A percentile compares a stretch with the other conserved stretches of the same genome.
phyloP scores from a whole-genome alignment of 1,139 yeast species.

The Taphrina flavorubra region DNA sequence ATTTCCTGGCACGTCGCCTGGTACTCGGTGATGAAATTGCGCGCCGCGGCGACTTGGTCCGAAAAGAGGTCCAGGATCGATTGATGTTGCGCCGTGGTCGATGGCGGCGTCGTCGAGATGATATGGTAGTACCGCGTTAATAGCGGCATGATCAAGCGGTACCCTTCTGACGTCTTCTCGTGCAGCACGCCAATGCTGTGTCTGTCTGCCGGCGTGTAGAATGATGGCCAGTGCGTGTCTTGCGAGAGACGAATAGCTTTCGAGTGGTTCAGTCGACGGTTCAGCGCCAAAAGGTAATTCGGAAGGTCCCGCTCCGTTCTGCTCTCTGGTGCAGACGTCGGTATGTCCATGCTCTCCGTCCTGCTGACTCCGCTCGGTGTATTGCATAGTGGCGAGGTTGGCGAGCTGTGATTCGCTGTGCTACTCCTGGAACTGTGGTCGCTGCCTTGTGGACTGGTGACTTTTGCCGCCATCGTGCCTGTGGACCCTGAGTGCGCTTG shows the following conservation, averaged over 20 bases:
- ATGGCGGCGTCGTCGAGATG: conserved; percentile 18
- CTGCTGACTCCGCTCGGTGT: neutral
- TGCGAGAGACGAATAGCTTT: conserved; percentile 20
- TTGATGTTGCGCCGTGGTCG: neutral
- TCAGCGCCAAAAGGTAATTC: conserved; percentile 19
- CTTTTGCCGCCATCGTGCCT: neutral
- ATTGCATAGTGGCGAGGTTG: neutral
- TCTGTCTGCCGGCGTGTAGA: conserved; percentile 22
- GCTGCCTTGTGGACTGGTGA: neutral
- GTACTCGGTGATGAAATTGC: conserved; percentile 16
- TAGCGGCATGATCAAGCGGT: conserved; percentile 29
- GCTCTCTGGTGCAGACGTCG: conserved; percentile 9
- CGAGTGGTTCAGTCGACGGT: conserved; percentile 22
- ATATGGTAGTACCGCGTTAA: conserved; percentile 14
- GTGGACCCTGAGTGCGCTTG: neutral
- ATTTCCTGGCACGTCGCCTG: conserved; percentile 13
- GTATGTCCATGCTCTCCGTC: neutral
- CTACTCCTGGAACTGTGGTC: neutral
- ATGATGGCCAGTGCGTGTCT: conserved; percentile 23
- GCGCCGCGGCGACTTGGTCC: conserved; percentile 10
- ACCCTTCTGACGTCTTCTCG: conserved; percentile 19
- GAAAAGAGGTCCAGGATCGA: conserved; percentile 3
- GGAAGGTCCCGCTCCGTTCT: conserved; percentile 28
- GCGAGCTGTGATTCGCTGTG: neutral
- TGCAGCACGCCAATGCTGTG: conserved; percentile 24